phyloP scores from a whole-genome alignment of 1,284 basidiomycete genomes.

The Apiotrichum gamsii region DNA sequence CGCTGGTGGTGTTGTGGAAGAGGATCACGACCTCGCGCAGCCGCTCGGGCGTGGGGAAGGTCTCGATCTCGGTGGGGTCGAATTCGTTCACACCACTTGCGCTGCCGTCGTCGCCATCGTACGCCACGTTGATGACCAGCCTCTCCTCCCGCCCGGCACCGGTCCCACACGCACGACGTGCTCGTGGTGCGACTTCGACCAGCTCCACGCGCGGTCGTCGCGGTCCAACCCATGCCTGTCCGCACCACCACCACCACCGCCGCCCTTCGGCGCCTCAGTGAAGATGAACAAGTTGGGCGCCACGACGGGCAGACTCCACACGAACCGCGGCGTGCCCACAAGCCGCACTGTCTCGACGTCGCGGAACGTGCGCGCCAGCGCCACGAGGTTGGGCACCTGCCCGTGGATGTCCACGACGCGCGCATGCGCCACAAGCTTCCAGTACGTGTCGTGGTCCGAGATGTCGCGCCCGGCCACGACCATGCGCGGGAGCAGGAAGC shows the following conservation, averaged over 20 bases:
- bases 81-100: no score
- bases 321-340: constrained; percentile 3
- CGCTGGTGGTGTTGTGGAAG: no score
- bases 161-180: constrained; percentile 5
- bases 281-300: constrained; percentile 6
- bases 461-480: neutral
- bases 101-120: constrained; percentile 7
- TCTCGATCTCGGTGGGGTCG: constrained; percentile 3
- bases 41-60: neutral
- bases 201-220: no score
- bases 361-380: neutral
- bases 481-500: neutral
- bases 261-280: constrained; percentile 6
- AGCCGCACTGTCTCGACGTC: constrained; percentile 4
- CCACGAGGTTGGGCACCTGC: neutral
- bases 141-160: constrained; percentile 1
- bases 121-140: constrained; percentile 10
- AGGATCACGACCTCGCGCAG: constrained; percentile 2
- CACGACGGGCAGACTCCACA: neutral
- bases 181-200: neutral
- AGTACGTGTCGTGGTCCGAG: neutral
- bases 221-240: no score
- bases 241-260: no score
- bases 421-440: neutral
- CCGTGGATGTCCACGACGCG: neutral